Evolutionary conservation across 1,284 basidiomycete genomes (phyloP), one percentile per base, ranked within the genome.

Genomic region (Heterobasidion occidentale): DNA sequence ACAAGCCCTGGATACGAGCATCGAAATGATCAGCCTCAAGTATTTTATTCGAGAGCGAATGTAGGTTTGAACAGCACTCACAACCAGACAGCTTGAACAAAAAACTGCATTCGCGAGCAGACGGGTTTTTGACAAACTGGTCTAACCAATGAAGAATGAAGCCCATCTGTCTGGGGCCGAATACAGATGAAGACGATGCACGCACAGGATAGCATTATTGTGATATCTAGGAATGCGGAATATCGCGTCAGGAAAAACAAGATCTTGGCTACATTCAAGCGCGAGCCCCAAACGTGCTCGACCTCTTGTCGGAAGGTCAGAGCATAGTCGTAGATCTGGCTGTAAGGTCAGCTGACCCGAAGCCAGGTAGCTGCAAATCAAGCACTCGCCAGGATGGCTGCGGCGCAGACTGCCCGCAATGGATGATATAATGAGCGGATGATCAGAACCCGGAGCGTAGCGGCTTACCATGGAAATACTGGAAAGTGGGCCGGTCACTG

Each of bases 321-420:
- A 7, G 27, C 17, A 12, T 33, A 48, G 46, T 48, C 46, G 27
- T 48, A 48, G 11, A 48, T 15, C n/a, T 61, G 60, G 3, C 38
- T 42, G 38, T 3, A 42, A 42, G n/a, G n/a, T 42, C 11, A 42
- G 38, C 3, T n/a, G 7, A 42, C 4, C 12, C 38, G 12, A 42
- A 3, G 12, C 38, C 38, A 5, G n/a, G 4, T 12, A 42, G n/a
- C 11, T 12, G 4, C 11, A 42, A 3, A 6, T 12, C n/a, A 42
- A 12, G 11, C 6, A 12, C 38, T 42, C 38, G n/a, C 38, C 38
- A 42, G 38, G 38, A 42, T 9, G n/a, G 38, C n/a, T 11, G 38
- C 38, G n/a, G 38, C 38, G 38, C 38, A 42, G 38, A 42, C 38
- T 42, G 11, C n/a, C 11, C n/a, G 38, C 11, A 42, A 8, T 42